Evolutionary conservation across 305 asterid species (phyloP).

Genomic region (Fraxinus sp.): DNA sequence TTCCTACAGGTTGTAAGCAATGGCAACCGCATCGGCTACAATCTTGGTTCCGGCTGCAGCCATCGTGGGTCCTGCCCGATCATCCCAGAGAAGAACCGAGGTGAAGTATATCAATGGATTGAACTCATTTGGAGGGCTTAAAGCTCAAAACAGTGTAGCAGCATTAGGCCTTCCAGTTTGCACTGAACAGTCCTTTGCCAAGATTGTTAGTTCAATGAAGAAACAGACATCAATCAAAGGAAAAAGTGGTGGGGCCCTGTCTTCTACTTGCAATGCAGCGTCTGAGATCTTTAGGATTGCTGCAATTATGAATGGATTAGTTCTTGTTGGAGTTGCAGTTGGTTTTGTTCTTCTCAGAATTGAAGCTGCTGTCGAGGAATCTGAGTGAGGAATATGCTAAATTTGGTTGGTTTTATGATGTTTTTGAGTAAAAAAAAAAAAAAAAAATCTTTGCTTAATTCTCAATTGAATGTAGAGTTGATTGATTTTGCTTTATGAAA

Average conservation of each 20-base stretch:
- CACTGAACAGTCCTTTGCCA: constrained; percentile 66
- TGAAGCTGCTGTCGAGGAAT: constrained; percentile 65
- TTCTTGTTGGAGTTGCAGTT: constrained; percentile 78
- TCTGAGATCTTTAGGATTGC: constrained; percentile 79
- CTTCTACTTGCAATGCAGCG: constrained; percentile 61
- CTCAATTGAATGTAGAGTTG: constrained; percentile 36
- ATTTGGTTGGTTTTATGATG: constrained; percentile 27
- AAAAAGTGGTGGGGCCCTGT: constrained; percentile 58
- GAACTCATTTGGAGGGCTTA: constrained; percentile 78
- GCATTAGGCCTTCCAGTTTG: constrained; percentile 62
- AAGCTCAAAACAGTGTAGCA: constrained; percentile 59
- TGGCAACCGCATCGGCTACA: constrained; percentile 53
- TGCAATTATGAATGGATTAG: constrained; percentile 55
- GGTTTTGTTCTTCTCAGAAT: constrained; percentile 84
- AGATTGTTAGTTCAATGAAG: constrained; percentile 55
- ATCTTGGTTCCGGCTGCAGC: constrained; percentile 33
- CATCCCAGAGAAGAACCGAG: constrained; percentile 38
- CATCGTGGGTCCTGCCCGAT: constrained; percentile 35
- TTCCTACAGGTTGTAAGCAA: constrained; percentile 30
- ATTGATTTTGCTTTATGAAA: constrained; percentile 1
- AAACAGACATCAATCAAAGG: constrained; percentile 26
- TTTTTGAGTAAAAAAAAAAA: constrained; percentile 26
- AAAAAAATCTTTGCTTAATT: constrained; percentile 18
- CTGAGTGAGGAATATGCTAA: constrained; percentile 36
- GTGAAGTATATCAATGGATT: constrained; percentile 61